Base-by-base conservation (phyloP, 2,329 filamentous ascomycete species). In the Amylocarpus encephaloides region DNA sequence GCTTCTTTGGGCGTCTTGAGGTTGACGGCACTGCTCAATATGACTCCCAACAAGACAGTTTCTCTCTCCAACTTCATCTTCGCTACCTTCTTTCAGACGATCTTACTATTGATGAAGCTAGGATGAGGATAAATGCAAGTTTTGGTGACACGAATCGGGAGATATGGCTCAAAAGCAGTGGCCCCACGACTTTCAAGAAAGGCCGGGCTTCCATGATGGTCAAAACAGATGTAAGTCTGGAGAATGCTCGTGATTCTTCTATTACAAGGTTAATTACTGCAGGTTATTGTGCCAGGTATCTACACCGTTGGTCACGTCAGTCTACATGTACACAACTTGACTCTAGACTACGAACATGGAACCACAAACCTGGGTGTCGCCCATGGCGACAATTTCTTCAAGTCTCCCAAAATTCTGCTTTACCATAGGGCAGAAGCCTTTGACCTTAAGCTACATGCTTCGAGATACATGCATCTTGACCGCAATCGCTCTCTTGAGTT, bases 401-500 rank as follows among this genome's bases (percentile, higher is more conserved):
- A 70, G 38, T 73, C 77, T 13, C 75, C 84, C 0, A 78, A 79
- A 6, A 74, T 94, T 0, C 76, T 82, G n/a, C 75, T 92, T 26
- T 95, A 88, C 64, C 86, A 90, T 30, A 79, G 82, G 13, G 68
- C 77, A 1, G 74, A 82, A 41, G 79, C 86, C 0, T 78, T 96
- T 3, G 79, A 88, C 52, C 79, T 86, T 2, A 77, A 76, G 43
- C 71, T 94, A 6, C 74, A 72, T 38, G 75, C 86, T 0, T 82
- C 86, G 0, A 85, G 79, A 54, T 73, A 83, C 40, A 84, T 94
- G 19, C 83, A 92, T 54, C 79, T 98, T 5, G 88, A 94, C 64
- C 83, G 83, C 58, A 83, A 84, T 60, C 87, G 87, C 50, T 83
- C 80, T 0, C 73, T 97, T 0, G 87, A 95, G 51, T 71, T 98